Evolutionary conservation across 345 rosid species (phyloP).

Genomic region (Populus euphratica): DNA sequence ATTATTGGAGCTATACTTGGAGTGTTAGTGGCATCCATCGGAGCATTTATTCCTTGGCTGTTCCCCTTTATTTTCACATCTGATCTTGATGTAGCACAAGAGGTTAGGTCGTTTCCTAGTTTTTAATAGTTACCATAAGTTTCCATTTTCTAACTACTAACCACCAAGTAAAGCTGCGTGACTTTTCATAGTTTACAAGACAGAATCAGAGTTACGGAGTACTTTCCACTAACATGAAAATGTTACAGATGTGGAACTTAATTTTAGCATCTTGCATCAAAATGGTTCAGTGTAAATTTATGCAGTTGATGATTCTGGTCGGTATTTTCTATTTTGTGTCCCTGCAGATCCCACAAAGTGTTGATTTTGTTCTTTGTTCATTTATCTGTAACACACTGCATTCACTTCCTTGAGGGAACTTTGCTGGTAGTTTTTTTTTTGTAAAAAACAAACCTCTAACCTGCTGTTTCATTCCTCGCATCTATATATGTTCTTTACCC

Average conservation of each 20-base stretch:
- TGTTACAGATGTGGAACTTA: not conserved
- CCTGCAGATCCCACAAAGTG: constrained; percentile 85
- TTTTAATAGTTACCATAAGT: not conserved
- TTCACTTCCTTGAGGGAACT: constrained; percentile 80
- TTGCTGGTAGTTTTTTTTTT: constrained; percentile 49
- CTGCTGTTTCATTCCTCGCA: not conserved
- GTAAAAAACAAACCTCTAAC: not conserved
- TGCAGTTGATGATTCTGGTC: not conserved
- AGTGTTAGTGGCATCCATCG: constrained; percentile 45
- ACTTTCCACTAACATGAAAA: not conserved
- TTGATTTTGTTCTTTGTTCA: constrained; percentile 58
- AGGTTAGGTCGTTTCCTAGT: constrained; percentile 43
- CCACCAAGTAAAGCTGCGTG: not conserved
- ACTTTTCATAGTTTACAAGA: not conserved
- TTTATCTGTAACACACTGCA: constrained; percentile 56
- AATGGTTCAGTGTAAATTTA: not conserved
- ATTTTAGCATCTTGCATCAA: not conserved
- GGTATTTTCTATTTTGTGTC: not conserved
- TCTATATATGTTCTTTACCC: not conserved
- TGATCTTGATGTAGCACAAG: constrained; percentile 50
- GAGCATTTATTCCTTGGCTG: constrained; percentile 60
- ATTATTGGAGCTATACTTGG: constrained; percentile 67
- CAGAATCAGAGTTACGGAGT: not conserved
- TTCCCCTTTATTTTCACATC: constrained; percentile 70
- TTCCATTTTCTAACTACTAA: not conserved